Evolutionary conservation across 257 asterid species (phyloP), one percentile per base, ranked within the genome.

Genomic region (Scutellaria baicalensis): DNA sequence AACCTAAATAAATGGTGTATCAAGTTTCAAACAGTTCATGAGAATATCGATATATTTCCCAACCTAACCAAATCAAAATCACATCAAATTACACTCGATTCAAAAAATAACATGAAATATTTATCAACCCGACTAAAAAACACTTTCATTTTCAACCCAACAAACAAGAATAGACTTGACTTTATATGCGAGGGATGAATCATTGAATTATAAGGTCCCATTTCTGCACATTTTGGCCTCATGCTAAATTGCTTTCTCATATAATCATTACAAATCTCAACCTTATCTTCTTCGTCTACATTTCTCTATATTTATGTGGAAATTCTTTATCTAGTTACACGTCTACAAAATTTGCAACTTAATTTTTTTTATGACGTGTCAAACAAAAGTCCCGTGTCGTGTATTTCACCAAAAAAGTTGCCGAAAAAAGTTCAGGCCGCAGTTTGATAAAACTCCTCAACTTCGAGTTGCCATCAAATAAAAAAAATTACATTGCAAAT

Each of bases 131-230:
- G 1, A 9, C 17, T 8, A 51, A 51, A 17, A 12, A 33, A 9
- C 10, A 54, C 31, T 12, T 36, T 57, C 11, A 56, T 69, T 48
- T 44, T 45, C 2, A 9, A 47, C 11, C n/a, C 18, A 17, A 59
- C 38, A 38, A 6, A 10, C 39, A n/a, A 33, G 31, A 72, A 72
- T 64, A 64, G 78, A 65, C 54, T 35, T 45, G 55, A 56, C 78
- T 57, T 33, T 59, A 38, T 48, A 36, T 65, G 73, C 57, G 56
- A 66, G 18, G 35, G 78, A 57, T 66, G 59, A 12, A 66, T 49
- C 70, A 14, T 67, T 59, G 58, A 59, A 39, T 14, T 58, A 10
- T 20, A 59, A 27, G 79, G 78, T 59, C 75, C 74, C 40, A 64
- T 40, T 44, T 21, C 18, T 17, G 0, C 35, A 6, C 33, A 27